Conservation (phyloP, 83 land plant genomes). For the Thuja plicata region DNA sequence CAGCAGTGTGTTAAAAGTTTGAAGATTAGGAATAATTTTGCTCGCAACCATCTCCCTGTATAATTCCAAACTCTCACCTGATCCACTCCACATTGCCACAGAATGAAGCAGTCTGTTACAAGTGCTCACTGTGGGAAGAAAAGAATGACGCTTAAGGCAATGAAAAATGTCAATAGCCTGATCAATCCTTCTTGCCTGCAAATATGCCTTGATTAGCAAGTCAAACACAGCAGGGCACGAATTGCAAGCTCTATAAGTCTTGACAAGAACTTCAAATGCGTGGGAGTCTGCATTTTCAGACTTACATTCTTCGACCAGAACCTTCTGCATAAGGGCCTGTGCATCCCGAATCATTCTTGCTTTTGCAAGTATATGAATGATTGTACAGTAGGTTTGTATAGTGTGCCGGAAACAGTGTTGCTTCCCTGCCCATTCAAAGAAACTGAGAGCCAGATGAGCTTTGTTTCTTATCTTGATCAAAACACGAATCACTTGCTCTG, state of each 20-base stretch:
- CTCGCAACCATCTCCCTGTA: constrained; percentile 27
- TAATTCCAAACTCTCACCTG: constrained; percentile 20
- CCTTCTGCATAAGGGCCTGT: constrained; percentile 25
- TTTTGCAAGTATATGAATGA: constrained; percentile 47
- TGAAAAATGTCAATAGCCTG: constrained; percentile 25
- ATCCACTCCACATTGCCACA: constrained; percentile 25
- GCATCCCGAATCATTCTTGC: constrained; percentile 31
- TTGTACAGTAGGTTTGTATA: constrained; percentile 37
- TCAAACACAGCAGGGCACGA: constrained; percentile 70
- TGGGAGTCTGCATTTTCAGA: neutral
- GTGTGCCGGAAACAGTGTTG: constrained; percentile 21
- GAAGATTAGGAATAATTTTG: constrained; percentile 34
- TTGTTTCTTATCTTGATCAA: constrained; percentile 32
- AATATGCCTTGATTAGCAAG: constrained; percentile 38
- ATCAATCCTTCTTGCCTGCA: constrained; percentile 36
- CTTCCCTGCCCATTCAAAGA: constrained; percentile 41
- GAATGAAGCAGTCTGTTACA: constrained; percentile 37
- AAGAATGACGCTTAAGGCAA: constrained; percentile 28
- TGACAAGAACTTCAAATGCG: constrained; percentile 35
- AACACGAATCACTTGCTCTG: constrained; percentile 34
- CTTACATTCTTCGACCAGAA: constrained; percentile 18
- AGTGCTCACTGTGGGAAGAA: constrained; percentile 18
- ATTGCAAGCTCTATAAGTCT: constrained; percentile 37
- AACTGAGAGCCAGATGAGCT: constrained; percentile 56
- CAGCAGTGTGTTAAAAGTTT: constrained; percentile 49